Evolutionary conservation across 352 stramenopile species (phyloP).

Genomic region (Achlya hypogyna): DNA sequence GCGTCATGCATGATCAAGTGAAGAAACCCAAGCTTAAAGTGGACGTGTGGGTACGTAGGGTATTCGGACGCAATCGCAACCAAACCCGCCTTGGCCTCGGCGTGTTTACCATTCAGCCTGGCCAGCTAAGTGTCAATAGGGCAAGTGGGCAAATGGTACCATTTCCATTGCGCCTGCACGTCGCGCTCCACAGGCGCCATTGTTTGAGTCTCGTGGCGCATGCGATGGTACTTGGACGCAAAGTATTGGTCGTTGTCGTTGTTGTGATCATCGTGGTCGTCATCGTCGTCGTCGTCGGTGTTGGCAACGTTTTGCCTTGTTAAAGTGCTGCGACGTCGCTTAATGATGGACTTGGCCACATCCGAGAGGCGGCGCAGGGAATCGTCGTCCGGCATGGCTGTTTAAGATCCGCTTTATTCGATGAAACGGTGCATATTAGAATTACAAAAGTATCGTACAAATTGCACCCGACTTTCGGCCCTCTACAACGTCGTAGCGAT

Average conservation of each 20-base stretch:
- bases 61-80: not conserved
- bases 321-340: not conserved
- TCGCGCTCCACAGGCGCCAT: constrained; percentile 11
- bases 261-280: not conserved
- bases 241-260: not conserved
- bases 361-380: not conserved
- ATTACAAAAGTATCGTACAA: no score
- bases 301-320: no score
- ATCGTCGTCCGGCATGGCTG: not conserved
- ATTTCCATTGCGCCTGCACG: constrained; percentile 16
- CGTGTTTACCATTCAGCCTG: constrained; percentile 15
- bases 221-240: constrained; percentile 11
- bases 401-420: no score
- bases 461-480: no score
- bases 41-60: constrained; percentile 9
- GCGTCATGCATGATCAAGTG: constrained; percentile 18
- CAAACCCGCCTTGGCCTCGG: constrained; percentile 2
- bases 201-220: not conserved
- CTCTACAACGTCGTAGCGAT: no score
- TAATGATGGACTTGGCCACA: not conserved
- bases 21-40: constrained; percentile 20
- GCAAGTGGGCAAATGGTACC: not conserved
- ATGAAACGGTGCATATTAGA: no score
- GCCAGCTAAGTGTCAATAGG: not conserved
- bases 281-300: not conserved